Evolutionary conservation across 768 basidiomycete species (phyloP), one percentile per base, ranked within the genome.

Genomic region (Gelatoporia subvermispora): DNA sequence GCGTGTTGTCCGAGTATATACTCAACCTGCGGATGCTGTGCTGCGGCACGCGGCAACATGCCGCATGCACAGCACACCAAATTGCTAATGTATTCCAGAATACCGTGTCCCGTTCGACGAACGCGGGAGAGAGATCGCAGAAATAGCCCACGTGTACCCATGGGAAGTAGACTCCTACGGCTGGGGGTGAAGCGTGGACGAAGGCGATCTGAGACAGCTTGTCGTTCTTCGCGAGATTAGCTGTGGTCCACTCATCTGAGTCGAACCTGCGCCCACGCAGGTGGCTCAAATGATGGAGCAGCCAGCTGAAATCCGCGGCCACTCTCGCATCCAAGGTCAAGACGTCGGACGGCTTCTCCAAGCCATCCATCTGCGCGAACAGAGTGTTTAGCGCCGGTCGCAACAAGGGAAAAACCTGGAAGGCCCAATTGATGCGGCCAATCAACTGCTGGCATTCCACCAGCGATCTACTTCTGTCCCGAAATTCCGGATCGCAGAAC

Each of bases 341-440:
- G 7, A 31, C 28, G 28, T 17, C 0, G 53, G 35, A 7, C 48
- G 22, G 0, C n/a, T 38, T 68, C 65, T 31, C 28, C 28, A 31
- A 31, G 0, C 63, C 64, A 0, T 39, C 24, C 1, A 65, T 67
- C 51, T 72, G 72, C 3, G 28, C 49, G 42, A 72, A 72, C 3
- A 65, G 8, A 7, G 53, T 43, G 3, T 40, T 53, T 3, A 73
- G 57, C 2, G 48, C 59, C 0, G 70, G 71, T 0, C 57, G 51
- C 0, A 69, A 49, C 0, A 67, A 50, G 0, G 69, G 68, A 22
- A 53, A 66, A 1, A 69, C 66, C 40, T 73, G 72, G 24, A 73
- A 55, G 0, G 45, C 45, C 72, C 73, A 76, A 46, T 73, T 75
- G 11, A 69, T 36, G 53, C 61, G 68, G 0, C 74, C 73, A 0